Conservation (phyloP, 345 rosid species). For the Anacardium occidentale region DNA sequence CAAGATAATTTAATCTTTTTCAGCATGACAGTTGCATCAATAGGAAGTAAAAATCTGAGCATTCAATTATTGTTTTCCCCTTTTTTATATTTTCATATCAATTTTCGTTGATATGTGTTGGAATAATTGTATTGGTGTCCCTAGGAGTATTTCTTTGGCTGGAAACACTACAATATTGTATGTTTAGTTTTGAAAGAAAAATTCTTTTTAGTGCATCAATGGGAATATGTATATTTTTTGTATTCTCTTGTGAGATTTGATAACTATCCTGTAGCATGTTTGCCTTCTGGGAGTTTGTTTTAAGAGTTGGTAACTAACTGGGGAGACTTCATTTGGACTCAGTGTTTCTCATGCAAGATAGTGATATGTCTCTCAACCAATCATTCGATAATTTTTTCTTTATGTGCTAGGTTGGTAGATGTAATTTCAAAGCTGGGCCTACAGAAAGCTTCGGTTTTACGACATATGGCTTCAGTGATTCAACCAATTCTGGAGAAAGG, state of each 20-base stretch:
- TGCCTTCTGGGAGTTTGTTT: not conserved
- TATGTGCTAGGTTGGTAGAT: slow-evolving; percentile 64
- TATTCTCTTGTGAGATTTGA: not conserved
- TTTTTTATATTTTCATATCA: not conserved
- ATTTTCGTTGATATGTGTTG: not conserved
- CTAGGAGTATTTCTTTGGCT: not conserved
- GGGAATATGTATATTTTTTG: not conserved
- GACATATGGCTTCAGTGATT: slow-evolving; percentile 72
- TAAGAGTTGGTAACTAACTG: not conserved
- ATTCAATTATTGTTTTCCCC: not conserved
- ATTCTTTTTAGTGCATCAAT: not conserved
- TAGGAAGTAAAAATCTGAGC: not conserved
- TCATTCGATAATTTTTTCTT: slow-evolving; percentile 5
- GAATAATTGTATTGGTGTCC: not conserved
- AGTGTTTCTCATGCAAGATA: not conserved
- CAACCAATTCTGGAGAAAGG: slow-evolving; percentile 97
- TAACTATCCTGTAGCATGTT: not conserved
- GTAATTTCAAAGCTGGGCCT: slow-evolving; percentile 69
- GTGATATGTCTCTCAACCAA: not conserved
- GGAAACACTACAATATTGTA: not conserved
- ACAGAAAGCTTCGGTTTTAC: slow-evolving; percentile 62
- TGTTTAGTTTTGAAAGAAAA: not conserved
- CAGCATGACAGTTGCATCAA: not conserved
- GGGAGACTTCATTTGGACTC: not conserved
- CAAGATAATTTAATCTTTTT: not conserved